Evolutionary conservation across 2,329 filamentous ascomycete genomes (phyloP), one percentile per base, ranked within the genome.

Genomic region (Trichophyton benhamiae): DNA sequence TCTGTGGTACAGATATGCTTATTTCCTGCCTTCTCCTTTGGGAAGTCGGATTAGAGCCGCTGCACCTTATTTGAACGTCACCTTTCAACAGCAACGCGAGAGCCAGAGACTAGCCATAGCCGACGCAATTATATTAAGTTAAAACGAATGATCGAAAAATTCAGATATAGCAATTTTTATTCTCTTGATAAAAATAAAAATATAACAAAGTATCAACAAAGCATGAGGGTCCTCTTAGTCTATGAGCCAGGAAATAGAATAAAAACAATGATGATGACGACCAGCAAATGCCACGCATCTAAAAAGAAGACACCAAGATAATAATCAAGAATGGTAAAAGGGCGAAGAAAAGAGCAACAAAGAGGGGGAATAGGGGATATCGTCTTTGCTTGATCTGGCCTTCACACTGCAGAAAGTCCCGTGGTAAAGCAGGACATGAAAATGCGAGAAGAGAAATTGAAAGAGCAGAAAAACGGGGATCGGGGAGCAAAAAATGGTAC

Each of bases 241-340:
- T 53, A 53, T 53, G 22, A 53, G 49, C 49, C 49, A 53, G 22
- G 49, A 53, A 53, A 53, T n/a, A 44, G 41, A 44, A 44, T 30
- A 17, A 17, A 44, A 44, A 17, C 11, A 44, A 44, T 2, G 41
- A 33, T 25, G 49, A 53, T 30, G 49, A 53, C 22, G 49, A 53
- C 49, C 49, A 53, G 49, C 49, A 53, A 53, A 53, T 53, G 49
- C 49, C 49, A 53, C 15, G 49, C 49, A 53, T 53, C 25, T 53
- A 52, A 53, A 38, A 53, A 33, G 49, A 53, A 33, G 27, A 53
- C 49, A 53, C 49, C 49, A 53, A 53, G 49, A 30, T 53, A 53
- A 53, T 53, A 30, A 53, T 53, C 49, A 53, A 53, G 49, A 53
- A 53, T 30, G 49, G 17, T 33, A 53, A 33, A 6, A 7, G 44